A percentile compares a stretch with the other conserved stretches of the same genome.
phyloP scores from a whole-genome alignment of 495 filamentous ascomycete species.

The Tuber microsphaerosporum region DNA sequence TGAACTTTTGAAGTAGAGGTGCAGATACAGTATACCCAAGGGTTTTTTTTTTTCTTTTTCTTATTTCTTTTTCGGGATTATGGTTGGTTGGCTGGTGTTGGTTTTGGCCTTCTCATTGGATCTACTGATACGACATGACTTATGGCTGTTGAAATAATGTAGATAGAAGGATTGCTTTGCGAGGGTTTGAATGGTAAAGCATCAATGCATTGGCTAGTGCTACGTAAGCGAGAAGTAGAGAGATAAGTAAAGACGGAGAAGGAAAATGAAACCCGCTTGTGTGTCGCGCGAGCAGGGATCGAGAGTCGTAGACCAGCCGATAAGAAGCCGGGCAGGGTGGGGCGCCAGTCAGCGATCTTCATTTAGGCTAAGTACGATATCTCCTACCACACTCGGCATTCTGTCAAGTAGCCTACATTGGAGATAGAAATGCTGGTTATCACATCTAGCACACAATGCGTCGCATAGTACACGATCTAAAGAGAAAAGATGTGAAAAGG shows the following conservation, averaged over 20 bases:
- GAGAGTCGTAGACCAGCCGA: background rate
- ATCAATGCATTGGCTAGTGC: background rate
- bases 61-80: background rate
- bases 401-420: background rate
- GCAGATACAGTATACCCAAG: background rate
- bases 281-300: background rate
- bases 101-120: background rate
- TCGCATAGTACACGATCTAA: background rate
- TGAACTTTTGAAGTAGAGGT: conserved; percentile 49
- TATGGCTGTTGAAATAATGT: background rate
- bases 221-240: background rate
- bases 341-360: background rate
- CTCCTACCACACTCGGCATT: background rate
- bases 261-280: background rate
- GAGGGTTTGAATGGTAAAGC: background rate
- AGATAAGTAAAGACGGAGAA: background rate
- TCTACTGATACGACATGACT: background rate
- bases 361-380: background rate
- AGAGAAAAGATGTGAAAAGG: background rate
- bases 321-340: background rate
- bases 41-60: background rate
- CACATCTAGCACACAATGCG: background rate
- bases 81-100: background rate
- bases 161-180: background rate
- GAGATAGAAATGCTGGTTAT: background rate